Conservation (phyloP, 2,329 filamentous ascomycete species). For the Neonectria ditissima region DNA sequence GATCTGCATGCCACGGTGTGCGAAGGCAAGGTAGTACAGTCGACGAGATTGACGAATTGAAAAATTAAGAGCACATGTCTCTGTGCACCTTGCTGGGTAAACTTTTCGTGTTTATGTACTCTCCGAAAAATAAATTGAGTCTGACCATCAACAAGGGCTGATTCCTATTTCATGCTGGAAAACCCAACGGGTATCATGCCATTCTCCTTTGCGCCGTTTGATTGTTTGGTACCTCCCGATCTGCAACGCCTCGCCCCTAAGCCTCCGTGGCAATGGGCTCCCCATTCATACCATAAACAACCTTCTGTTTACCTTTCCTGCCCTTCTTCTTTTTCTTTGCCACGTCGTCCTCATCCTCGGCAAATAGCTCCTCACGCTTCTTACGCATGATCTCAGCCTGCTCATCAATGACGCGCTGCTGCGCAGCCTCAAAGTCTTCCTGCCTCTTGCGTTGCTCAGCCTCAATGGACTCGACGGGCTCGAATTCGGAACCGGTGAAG, state of each 20-base stretch:
- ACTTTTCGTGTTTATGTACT: slow-evolving; percentile 9
- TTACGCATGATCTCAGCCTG: slow-evolving; percentile 60
- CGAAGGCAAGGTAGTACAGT: slow-evolving; percentile 35
- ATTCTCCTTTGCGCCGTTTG: slow-evolving; percentile 36
- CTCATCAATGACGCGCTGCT: slow-evolving; percentile 58
- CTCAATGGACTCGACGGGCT: slow-evolving; percentile 66
- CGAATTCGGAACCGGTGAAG: slow-evolving; percentile 65
- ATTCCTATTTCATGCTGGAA: slow-evolving; percentile 26
- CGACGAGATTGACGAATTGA: slow-evolving; percentile 44
- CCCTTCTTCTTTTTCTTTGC: slow-evolving; percentile 52
- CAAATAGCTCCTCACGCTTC: slow-evolving; percentile 63
- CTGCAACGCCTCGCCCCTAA: slow-evolving; percentile 12
- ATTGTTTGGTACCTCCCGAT: slow-evolving; percentile 19
- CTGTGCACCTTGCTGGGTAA: slow-evolving; percentile 13
- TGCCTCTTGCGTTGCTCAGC: slow-evolving; percentile 64
- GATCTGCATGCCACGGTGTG: slow-evolving; percentile 33
- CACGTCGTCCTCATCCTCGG: slow-evolving; percentile 51
- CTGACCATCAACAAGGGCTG: slow-evolving; percentile 26
- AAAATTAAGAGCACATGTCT: slow-evolving; percentile 18
- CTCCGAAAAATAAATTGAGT: slow-evolving; percentile 13
- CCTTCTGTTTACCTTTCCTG: slow-evolving; percentile 49
- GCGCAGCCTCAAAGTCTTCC: slow-evolving; percentile 59
- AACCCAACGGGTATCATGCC: slow-evolving; percentile 46
- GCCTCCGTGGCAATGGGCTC: slow-evolving; percentile 49
- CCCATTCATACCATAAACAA: slow-evolving; percentile 53